A percentile compares a stretch with the other conserved stretches of the same genome.
Conservation (phyloP, 2,329 filamentous ascomycete genomes). For the Alternaria brassicicola region DNA sequence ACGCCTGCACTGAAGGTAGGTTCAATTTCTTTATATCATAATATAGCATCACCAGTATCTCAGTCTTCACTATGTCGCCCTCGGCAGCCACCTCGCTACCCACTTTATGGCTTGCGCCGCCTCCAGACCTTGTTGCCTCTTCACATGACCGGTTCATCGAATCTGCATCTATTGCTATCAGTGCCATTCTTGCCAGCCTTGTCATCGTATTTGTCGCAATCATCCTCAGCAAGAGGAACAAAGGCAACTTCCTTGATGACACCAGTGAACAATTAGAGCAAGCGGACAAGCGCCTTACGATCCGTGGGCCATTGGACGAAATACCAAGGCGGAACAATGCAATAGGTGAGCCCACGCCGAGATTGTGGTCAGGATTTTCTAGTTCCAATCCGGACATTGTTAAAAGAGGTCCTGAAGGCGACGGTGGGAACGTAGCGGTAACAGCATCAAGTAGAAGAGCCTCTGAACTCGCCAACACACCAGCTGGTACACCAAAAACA, state of each 20-base stretch:
- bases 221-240: background rate
- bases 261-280: background rate
- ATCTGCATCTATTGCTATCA: slow-evolving; percentile 9
- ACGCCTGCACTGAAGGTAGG: background rate
- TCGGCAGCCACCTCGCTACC: background rate
- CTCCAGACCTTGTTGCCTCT: slow-evolving; percentile 1
- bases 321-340: background rate
- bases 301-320: background rate
- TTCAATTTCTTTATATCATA: background rate
- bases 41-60: background rate
- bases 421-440: background rate
- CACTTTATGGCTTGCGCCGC: slow-evolving; percentile 8
- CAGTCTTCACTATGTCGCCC: background rate
- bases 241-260: background rate
- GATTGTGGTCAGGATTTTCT: background rate
- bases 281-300: background rate
- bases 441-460: background rate
- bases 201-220: background rate
- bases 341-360: background rate
- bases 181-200: slow-evolving; percentile 6
- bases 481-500: background rate
- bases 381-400: background rate
- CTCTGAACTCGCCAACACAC: background rate
- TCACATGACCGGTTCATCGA: background rate
- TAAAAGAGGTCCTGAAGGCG: background rate